Percentiles rank a stretch among this genome's conserved stretches.
Evolutionary conservation across 2,329 filamentous ascomycete species (phyloP).

Genomic region (Triangularia verruculosa): DNA sequence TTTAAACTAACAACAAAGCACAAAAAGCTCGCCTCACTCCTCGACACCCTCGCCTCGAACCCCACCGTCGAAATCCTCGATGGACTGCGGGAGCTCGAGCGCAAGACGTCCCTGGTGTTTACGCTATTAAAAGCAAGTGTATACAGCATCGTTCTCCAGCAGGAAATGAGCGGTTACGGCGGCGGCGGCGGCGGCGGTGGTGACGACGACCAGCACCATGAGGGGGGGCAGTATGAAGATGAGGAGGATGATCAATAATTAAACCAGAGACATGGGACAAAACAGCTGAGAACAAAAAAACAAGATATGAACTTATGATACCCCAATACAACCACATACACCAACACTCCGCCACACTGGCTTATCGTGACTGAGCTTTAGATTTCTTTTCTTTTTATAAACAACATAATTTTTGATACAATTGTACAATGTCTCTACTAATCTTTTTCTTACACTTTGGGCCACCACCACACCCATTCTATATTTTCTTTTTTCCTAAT

Average conservation of each 20-base stretch:
- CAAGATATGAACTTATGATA: not conserved
- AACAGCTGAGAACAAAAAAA: not conserved
- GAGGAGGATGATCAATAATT: not conserved
- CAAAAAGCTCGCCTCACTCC: slow-evolving; percentile 55
- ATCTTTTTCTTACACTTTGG: not conserved
- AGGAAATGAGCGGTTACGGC: slow-evolving; percentile 68
- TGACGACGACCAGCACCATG: not conserved
- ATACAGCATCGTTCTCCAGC: slow-evolving; percentile 97
- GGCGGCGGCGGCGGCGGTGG: slow-evolving; percentile 55
- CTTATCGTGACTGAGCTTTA: not conserved
- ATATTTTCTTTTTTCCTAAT: slow-evolving; percentile 5
- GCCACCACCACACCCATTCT: not conserved
- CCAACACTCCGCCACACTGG: not conserved
- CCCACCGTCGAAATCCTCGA: slow-evolving; percentile 83
- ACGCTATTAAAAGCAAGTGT: slow-evolving; percentile 96
- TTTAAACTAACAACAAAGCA: not conserved
- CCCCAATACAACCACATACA: not conserved
- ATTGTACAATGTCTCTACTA: not conserved
- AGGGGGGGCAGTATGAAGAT: not conserved
- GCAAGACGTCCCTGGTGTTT: slow-evolving; percentile 92
- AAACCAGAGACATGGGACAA: not conserved
- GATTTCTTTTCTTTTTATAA: not conserved
- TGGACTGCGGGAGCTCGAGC: slow-evolving; percentile 79
- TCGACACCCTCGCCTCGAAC: slow-evolving; percentile 62
- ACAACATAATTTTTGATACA: not conserved